Evolutionary conservation across 2,329 filamentous ascomycete species (phyloP).

Genomic region (Aphanocladium album): DNA sequence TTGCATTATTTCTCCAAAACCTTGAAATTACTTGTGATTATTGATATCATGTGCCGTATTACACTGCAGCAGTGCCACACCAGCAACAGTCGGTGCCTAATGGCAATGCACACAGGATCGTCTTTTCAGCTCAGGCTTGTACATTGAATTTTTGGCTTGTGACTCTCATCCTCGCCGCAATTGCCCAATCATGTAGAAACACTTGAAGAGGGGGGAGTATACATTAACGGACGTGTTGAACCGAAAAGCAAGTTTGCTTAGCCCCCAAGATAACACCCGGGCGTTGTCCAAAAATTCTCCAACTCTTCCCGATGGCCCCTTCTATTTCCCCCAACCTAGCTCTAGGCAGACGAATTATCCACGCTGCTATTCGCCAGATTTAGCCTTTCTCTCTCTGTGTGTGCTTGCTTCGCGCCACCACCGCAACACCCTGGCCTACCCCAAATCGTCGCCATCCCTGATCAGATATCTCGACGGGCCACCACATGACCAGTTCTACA

Average conservation of each 20-base stretch:
- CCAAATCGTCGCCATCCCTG: not conserved
- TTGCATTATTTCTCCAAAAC: not conserved
- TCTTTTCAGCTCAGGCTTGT: not conserved
- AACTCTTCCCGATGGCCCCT: not conserved
- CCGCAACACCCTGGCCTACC: not conserved
- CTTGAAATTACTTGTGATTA: not conserved
- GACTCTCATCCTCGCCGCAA: not conserved
- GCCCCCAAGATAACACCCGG: not conserved
- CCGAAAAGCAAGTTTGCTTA: not conserved
- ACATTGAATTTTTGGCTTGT: not conserved
- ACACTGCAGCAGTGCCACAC: not conserved
- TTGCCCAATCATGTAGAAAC: not conserved
- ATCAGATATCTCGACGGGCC: not conserved
- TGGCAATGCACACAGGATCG: not conserved
- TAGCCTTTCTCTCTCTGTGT: not conserved
- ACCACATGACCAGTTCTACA: not conserved
- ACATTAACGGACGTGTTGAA: not conserved
- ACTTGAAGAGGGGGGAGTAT: not conserved
- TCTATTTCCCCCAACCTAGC: not conserved
- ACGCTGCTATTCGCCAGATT: not conserved
- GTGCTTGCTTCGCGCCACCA: not conserved
- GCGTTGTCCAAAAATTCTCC: not conserved
- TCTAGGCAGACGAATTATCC: conserved; percentile 8
- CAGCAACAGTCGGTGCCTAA: not conserved
- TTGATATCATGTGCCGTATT: not conserved